Evolutionary conservation across 208 protist species (phyloP).

Genomic region (Leptomonas pyrrhocoris): DNA sequence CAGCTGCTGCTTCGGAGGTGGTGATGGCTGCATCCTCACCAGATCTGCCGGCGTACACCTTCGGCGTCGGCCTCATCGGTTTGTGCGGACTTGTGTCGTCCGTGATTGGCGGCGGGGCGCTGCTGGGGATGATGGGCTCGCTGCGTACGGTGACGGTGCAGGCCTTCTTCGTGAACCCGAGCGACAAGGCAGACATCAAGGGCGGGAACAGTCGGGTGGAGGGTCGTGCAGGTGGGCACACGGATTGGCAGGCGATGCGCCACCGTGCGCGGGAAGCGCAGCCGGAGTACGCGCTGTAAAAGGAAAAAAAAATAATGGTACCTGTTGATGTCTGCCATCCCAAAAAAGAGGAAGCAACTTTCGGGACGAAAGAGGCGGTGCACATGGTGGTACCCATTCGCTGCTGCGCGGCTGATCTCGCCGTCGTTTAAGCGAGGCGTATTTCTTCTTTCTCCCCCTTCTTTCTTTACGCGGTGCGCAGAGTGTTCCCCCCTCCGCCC

Average conservation of each 20-base stretch:
- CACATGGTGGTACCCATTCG: too few species aligned
- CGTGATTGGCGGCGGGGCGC: slow-evolving; percentile 14
- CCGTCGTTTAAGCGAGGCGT: too few species aligned
- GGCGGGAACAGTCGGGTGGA: neutral
- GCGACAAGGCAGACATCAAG: neutral
- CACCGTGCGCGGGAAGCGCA: neutral
- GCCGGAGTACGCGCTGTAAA: slow-evolving; percentile 4
- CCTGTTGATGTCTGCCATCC: too few species aligned
- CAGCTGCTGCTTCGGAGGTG: neutral
- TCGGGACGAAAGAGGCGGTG: neutral
- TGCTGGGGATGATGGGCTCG: slow-evolving; percentile 29
- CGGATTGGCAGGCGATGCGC: neutral
- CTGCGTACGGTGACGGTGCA: slow-evolving; percentile 21
- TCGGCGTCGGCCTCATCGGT: slow-evolving; percentile 15
- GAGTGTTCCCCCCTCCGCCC: too few species aligned
- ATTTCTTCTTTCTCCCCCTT: neutral
- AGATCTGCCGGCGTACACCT: slow-evolving; percentile 7
- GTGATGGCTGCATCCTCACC: neutral
- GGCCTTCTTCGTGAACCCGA: slow-evolving; percentile 16
- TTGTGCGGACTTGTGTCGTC: slow-evolving; percentile 22
- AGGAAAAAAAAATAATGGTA: neutral
- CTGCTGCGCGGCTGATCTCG: too few species aligned
- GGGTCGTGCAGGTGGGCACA: neutral
- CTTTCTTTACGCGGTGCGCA: neutral
- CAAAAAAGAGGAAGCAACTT: too few species aligned